These are phyloP conservation scores for Cryphonectria naterciae DNA, from an alignment of 2,329 filamentous ascomycete species.

Conservation along the genomic window DNA sequence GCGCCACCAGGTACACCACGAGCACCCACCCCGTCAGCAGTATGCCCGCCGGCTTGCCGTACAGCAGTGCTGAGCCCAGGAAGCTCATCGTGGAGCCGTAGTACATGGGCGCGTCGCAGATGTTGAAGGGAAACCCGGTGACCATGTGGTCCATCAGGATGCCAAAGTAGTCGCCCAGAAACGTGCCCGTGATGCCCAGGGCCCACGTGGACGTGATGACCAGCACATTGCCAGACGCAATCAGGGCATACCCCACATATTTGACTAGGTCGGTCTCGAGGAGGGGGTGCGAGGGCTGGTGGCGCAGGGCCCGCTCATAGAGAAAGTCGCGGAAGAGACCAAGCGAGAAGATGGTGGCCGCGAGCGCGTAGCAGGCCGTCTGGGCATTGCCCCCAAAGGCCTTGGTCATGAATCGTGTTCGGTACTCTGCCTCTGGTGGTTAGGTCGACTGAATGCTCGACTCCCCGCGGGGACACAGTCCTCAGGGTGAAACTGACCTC, in stretches of 20 bases:
- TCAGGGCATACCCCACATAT: conserved; percentile 70
- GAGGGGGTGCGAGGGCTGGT: conserved; percentile 74
- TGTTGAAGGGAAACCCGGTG: conserved; percentile 93
- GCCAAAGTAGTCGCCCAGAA: conserved; percentile 97
- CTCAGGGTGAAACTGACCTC: conserved; percentile 1
- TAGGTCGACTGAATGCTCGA: background rate
- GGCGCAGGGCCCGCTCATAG: conserved; percentile 81
- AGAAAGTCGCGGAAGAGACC: conserved; percentile 87
- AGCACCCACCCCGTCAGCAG: conserved; percentile 76
- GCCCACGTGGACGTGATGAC: conserved; percentile 90
- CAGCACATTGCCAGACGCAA: conserved; percentile 78
- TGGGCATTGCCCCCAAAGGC: conserved; percentile 79
- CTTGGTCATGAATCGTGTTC: conserved; percentile 84
- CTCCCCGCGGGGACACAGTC: too few species aligned
- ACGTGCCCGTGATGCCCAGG: conserved; percentile 92
- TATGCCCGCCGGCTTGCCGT: conserved; percentile 85
- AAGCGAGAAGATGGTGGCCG: conserved; percentile 85
- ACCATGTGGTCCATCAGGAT: conserved; percentile 96
- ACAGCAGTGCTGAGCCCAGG: conserved; percentile 81
- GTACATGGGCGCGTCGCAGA: conserved; percentile 94
- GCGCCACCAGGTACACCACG: conserved; percentile 77
- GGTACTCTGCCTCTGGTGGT: conserved; percentile 67
- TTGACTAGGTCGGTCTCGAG: conserved; percentile 65
- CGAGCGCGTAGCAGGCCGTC: conserved; percentile 86
- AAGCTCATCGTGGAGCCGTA: conserved; percentile 93